phyloP scores from a whole-genome alignment of 1,284 basidiomycete species.

The Paramarasmius palmivorus region DNA sequence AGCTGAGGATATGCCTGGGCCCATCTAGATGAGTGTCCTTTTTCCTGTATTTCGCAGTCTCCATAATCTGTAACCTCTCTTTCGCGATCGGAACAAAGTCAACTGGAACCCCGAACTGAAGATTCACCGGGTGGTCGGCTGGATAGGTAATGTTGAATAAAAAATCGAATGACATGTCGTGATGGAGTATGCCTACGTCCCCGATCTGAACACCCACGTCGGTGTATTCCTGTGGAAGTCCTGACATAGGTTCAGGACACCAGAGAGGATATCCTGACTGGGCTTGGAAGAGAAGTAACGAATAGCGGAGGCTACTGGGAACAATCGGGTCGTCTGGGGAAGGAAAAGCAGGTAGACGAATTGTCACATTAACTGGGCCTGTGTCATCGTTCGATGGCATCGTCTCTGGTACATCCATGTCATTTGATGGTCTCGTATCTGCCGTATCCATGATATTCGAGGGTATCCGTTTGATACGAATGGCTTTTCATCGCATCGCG shows the following conservation, averaged over 20 bases:
- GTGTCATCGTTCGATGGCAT: too few relatives aligned
- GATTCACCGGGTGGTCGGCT: slow-evolving; percentile 20
- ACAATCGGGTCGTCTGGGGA: slow-evolving; percentile 6
- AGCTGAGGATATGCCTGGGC: not conserved
- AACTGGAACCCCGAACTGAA: slow-evolving; percentile 17
- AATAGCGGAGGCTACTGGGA: slow-evolving; percentile 5
- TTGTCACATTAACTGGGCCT: too few relatives aligned
- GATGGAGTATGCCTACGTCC: slow-evolving; percentile 30
- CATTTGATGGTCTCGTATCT: too few relatives aligned
- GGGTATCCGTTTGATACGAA: too few relatives aligned
- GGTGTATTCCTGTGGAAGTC: slow-evolving; percentile 22
- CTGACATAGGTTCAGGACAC: slow-evolving; percentile 26
- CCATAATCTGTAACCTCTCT: slow-evolving; percentile 10
- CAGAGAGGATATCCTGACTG: slow-evolving; percentile 31
- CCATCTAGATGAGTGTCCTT: slow-evolving; percentile 8
- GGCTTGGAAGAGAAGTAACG: slow-evolving; percentile 8
- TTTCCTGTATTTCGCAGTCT: slow-evolving; percentile 10
- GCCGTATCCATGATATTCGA: too few relatives aligned
- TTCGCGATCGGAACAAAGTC: slow-evolving; percentile 16
- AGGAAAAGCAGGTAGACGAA: not conserved
- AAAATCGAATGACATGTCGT: slow-evolving; percentile 30
- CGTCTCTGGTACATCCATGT: too few relatives aligned
- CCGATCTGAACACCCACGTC: slow-evolving; percentile 28
- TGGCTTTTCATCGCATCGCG: too few relatives aligned
- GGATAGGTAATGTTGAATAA: slow-evolving; percentile 34